phyloP scores from a whole-genome alignment of 2,329 filamentous ascomycete species.

The Nemania diffusa region DNA sequence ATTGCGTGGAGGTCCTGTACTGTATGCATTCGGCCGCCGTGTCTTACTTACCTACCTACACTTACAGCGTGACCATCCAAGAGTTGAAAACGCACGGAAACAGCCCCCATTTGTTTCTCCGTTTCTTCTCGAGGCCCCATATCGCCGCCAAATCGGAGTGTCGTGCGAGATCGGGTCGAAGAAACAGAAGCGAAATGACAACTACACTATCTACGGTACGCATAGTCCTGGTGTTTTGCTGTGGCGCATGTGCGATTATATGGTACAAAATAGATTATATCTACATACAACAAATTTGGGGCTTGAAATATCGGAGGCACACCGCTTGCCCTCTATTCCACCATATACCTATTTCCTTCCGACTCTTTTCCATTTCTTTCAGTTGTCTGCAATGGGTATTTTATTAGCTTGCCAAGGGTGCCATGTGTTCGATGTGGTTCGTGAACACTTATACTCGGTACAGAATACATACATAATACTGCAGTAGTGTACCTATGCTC shows the following conservation, averaged over 20 bases:
- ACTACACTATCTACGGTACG: neutral
- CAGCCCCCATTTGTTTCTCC: slow-evolving; percentile 22
- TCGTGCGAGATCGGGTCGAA: neutral
- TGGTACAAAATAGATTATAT: neutral
- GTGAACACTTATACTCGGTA: slow-evolving; percentile 16
- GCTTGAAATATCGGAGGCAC: neutral
- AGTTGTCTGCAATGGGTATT: neutral
- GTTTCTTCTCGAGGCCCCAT: slow-evolving; percentile 2
- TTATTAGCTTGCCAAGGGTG: slow-evolving; percentile 33
- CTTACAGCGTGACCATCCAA: slow-evolving; percentile 21
- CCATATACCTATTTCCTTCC: neutral
- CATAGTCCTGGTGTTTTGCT: neutral
- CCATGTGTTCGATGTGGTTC: slow-evolving; percentile 42
- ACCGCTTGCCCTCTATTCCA: slow-evolving; percentile 15
- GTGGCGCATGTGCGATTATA: no score
- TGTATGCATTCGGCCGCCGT: slow-evolving; percentile 16
- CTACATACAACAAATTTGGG: neutral
- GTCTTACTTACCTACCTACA: neutral
- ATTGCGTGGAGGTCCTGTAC: neutral
- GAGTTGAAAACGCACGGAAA: slow-evolving; percentile 17
- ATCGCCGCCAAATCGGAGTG: neutral
- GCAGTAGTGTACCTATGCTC: neutral
- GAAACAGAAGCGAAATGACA: slow-evolving; percentile 17
- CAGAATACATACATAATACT: neutral
- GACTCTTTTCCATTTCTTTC: neutral